Base-by-base conservation (phyloP, 345 rosid species). In the Aurinia saxatilis region DNA sequence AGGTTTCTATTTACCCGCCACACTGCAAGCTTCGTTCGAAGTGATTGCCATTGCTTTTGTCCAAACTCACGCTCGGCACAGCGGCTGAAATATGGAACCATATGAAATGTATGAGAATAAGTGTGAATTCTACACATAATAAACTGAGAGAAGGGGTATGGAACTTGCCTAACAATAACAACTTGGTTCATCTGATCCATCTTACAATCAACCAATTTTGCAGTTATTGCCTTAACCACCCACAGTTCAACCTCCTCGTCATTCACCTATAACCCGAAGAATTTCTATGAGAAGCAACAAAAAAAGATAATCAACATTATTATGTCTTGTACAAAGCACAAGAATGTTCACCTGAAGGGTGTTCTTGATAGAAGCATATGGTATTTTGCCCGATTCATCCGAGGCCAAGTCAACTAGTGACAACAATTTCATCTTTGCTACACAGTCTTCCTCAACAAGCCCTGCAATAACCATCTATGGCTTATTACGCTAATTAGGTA, bases 121-220 rank as follows among this genome's bases (percentile, higher is more conserved):
- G 14, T 27, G 13, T n/a, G 48, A 65, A 25, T 23, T 36, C 6
- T 47, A 66, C 23, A 21, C 17, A 44, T 2, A 8, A 29, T 33
- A 34, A 34, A 53, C 7, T 11, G 1, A 48, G 19, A 31, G 15
- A 17, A 6, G 36, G 18, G 46, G 17, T 50, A 54, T 41, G 38
- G 27, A 34, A 44, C 53, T 37, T 84, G 80, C 95, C 93, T 89
- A 74, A 89, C 93, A 54, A 84, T 60, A 48, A 87, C 79, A 66
- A 75, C 83, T 78, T 84, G 78, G 77, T 89, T 92, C 96, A 89
- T 80, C 79, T 92, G 96, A 73, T 92, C 93, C 82, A 92, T 89
- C 75, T 84, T 88, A 71, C 95, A 85, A 39, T 80, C 88, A 38
- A 87, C 59, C 73, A 92, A 70, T 75, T 92, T 85, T 0, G 91